phyloP scores from a whole-genome alignment of 495 filamentous ascomycete species.

The Recurvomyces mirabilis region DNA sequence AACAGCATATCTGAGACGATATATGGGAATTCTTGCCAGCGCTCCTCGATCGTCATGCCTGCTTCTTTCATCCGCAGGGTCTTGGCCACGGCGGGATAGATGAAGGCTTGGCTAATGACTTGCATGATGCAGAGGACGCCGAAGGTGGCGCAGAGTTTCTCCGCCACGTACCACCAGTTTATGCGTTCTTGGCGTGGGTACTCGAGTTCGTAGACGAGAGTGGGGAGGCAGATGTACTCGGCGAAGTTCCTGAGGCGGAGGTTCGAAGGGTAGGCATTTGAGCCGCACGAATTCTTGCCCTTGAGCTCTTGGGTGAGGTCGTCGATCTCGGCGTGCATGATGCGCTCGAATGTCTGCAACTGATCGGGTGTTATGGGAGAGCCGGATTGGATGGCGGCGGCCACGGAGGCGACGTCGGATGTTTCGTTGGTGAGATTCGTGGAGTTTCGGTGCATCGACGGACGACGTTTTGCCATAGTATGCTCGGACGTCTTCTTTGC shows the following conservation, averaged over 20 bases:
- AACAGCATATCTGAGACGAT: slow-evolving; percentile 60
- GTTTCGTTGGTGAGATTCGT: slow-evolving; percentile 28
- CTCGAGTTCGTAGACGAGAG: slow-evolving; percentile 64
- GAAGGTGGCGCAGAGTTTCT: slow-evolving; percentile 56
- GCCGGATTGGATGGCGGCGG: slow-evolving; percentile 43
- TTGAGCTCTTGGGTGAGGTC: slow-evolving; percentile 51
- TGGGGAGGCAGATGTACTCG: slow-evolving; percentile 62
- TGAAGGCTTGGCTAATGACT: slow-evolving; percentile 38
- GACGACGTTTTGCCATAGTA: slow-evolving; percentile 32
- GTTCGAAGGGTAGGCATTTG: slow-evolving; percentile 52
- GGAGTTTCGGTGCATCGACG: slow-evolving; percentile 28
- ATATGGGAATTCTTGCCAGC: slow-evolving; percentile 57
- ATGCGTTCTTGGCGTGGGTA: slow-evolving; percentile 59
- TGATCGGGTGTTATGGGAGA: slow-evolving; percentile 48
- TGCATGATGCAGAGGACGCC: slow-evolving; percentile 56
- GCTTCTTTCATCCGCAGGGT: slow-evolving; percentile 52
- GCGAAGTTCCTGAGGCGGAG: slow-evolving; percentile 54
- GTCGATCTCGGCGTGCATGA: slow-evolving; percentile 52
- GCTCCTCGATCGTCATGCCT: slow-evolving; percentile 44
- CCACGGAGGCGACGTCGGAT: slow-evolving; percentile 43
- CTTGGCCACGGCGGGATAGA: slow-evolving; percentile 57
- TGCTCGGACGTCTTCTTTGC: slow-evolving; percentile 1
- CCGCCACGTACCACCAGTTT: slow-evolving; percentile 59
- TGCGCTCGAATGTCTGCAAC: slow-evolving; percentile 43
- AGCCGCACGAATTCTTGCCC: slow-evolving; percentile 36